Conservation (phyloP, 2,329 filamentous ascomycete species). For the Penicillium sp. region DNA sequence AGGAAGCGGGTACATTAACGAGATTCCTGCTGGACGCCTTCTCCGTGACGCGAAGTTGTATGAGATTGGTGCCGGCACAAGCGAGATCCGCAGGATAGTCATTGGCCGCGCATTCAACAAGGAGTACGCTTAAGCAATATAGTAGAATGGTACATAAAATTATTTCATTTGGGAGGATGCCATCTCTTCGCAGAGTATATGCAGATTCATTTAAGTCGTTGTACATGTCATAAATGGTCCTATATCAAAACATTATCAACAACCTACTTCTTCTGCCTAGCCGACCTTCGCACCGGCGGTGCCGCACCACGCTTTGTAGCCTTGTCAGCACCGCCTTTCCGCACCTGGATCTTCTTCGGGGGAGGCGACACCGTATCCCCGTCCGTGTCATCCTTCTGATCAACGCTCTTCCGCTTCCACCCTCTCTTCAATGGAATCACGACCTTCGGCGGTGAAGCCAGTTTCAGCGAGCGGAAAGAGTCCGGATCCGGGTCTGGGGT, state of each 20-base stretch:
- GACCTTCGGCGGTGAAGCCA: slow-evolving; percentile 16
- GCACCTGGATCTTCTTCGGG: slow-evolving; percentile 26
- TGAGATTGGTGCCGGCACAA: slow-evolving; percentile 95
- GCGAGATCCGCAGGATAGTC: slow-evolving; percentile 89
- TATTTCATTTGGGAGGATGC: not conserved
- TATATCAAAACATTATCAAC: not conserved
- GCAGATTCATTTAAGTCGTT: slow-evolving; percentile 15
- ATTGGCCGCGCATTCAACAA: slow-evolving; percentile 91
- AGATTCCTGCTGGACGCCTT: slow-evolving; percentile 84
- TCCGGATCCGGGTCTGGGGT: slow-evolving; percentile 16
- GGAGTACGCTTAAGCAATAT: slow-evolving; percentile 57
- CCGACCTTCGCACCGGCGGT: slow-evolving; percentile 27
- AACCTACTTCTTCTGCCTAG: slow-evolving; percentile 29
- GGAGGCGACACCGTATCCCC: slow-evolving; percentile 9
- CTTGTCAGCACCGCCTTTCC: slow-evolving; percentile 16
- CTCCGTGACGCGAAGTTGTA: slow-evolving; percentile 79
- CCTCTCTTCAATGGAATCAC: slow-evolving; percentile 5
- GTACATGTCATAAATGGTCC: slow-evolving; percentile 9
- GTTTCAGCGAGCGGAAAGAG: not conserved
- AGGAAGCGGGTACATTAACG: slow-evolving; percentile 94
- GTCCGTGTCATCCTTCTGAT: slow-evolving; percentile 8
- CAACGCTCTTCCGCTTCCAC: slow-evolving; percentile 3
- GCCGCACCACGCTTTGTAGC: slow-evolving; percentile 11
- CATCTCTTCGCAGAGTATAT: slow-evolving; percentile 2
- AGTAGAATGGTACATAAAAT: not conserved